Base-by-base conservation (phyloP, 805 yeast genomes). In the Lachancea waltii region DNA sequence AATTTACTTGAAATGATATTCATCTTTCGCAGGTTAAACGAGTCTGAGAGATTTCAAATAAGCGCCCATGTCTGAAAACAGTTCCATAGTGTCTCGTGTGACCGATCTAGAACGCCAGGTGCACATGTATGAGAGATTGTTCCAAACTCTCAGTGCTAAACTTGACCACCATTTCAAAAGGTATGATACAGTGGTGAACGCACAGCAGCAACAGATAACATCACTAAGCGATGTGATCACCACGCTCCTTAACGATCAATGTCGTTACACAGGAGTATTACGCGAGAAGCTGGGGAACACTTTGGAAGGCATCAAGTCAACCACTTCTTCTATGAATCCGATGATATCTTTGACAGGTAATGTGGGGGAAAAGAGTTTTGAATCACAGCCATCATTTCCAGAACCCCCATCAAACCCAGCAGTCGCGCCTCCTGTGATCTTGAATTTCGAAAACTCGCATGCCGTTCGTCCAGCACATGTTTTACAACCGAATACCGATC, bases 151-250 rank as follows among this genome's bases (percentile, higher is more conserved):
- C 20, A 54, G 62, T 33, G 47, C 51, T 7, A 50, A 53, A 19
- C 36, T 58, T 35, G 63, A 58, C 33, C 56, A 53, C 20, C 57
- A 56, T 42, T 58, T 57, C 43, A 53, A 58, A 30, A 53, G 51
- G 34, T 58, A 58, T 35, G 62, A 58, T 35, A 41, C 45, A 36
- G 42, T 56, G 11, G 44, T 58, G 4, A 38, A 45, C n/a, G 45
- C 58, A 2, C 63, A 58, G 37, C 62, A 56, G 38, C 58, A 55
- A 32, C 62, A 55, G 38, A 56, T 58, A 10, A 43, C 38, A 16
- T 56, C 53, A n/a, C 40, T 58, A 31, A 53, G 48, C 32, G 47
- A 51, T 6, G 48, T 51, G 15, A 28, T 58, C 13, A 46, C 50
- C 8, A 49, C 54, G 3, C 11, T 57, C 20, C 36, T 57, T 23